Evolutionary conservation across 1,139 yeast genomes (phyloP).

Genomic region (Geotrichum carabidarum): DNA sequence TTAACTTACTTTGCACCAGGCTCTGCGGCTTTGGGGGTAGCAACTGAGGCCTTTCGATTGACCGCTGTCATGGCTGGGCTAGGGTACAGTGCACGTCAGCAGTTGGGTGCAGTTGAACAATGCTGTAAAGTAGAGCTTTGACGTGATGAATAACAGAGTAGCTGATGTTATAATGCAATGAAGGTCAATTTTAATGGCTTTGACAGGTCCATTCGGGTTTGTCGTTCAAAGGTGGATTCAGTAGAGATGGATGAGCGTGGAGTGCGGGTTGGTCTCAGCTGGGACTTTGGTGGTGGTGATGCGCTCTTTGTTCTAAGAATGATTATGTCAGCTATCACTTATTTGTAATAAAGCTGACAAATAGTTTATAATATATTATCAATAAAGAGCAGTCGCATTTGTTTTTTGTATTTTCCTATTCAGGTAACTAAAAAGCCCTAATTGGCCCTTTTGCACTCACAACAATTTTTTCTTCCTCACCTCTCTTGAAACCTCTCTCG

Average conservation of each 20-base stretch:
- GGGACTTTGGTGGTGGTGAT: no score
- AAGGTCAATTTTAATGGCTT: no score
- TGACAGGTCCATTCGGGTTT: no score
- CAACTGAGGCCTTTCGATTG: slow-evolving; percentile 10
- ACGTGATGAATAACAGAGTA: no score
- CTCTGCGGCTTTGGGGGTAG: slow-evolving; percentile 31
- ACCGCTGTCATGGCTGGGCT: no score
- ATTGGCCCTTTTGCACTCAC: neutral
- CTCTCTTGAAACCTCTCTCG: slow-evolving; percentile 2
- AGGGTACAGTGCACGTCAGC: no score
- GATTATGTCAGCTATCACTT: neutral
- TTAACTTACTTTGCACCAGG: slow-evolving; percentile 38
- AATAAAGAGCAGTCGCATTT: slow-evolving; percentile 24
- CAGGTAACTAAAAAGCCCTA: neutral
- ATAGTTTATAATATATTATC: neutral
- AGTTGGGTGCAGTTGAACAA: no score
- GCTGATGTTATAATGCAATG: no score
- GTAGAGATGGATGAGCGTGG: no score
- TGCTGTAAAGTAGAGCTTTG: no score
- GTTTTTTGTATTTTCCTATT: slow-evolving; percentile 40
- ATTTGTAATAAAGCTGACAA: neutral
- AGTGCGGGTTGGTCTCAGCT: no score
- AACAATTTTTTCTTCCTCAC: slow-evolving; percentile 3
- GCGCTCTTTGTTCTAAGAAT: neutral
- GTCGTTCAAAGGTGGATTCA: no score